A percentile compares a stretch with the other conserved stretches of the same genome.
Conservation (phyloP, 345 rosid species). For the Pelargonium nanum region DNA sequence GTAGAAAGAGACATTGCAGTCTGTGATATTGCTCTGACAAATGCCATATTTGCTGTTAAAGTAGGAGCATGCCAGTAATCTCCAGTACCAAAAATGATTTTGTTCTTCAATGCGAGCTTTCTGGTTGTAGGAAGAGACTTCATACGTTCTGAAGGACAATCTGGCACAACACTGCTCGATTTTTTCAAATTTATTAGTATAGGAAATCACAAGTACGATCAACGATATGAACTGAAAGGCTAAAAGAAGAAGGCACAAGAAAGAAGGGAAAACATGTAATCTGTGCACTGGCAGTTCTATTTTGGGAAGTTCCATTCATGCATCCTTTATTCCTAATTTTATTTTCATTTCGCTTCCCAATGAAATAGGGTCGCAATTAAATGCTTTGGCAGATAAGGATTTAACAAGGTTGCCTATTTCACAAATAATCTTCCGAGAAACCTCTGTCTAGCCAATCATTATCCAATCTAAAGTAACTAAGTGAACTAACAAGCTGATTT, state of each 20-base stretch:
- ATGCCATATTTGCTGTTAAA: constrained; percentile 81
- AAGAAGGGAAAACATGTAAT: too few species aligned
- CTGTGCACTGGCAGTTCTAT: neutral
- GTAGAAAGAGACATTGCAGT: constrained; percentile 75
- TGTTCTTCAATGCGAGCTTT: constrained; percentile 79
- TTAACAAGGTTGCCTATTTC: neutral
- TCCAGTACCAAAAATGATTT: constrained; percentile 78
- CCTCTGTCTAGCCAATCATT: neutral
- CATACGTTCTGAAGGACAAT: constrained; percentile 75
- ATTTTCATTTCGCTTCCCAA: neutral
- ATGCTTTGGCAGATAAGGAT: neutral
- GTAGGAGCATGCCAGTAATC: constrained; percentile 73
- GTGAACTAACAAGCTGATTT: neutral
- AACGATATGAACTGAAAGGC: neutral
- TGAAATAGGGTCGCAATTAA: neutral
- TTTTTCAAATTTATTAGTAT: constrained; percentile 7
- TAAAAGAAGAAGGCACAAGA: neutral
- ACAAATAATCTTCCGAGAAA: neutral
- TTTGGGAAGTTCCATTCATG: neutral
- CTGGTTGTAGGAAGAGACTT: constrained; percentile 66
- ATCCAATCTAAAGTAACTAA: neutral
- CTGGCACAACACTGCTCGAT: constrained; percentile 54
- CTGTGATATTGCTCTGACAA: constrained; percentile 86
- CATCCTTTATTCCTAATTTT: neutral
- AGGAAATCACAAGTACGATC: neutral